A percentile compares a stretch with the other conserved stretches of the same genome.
Conservation (phyloP, 2,329 filamentous ascomycete genomes). For the Arthrobotrys conoides region DNA sequence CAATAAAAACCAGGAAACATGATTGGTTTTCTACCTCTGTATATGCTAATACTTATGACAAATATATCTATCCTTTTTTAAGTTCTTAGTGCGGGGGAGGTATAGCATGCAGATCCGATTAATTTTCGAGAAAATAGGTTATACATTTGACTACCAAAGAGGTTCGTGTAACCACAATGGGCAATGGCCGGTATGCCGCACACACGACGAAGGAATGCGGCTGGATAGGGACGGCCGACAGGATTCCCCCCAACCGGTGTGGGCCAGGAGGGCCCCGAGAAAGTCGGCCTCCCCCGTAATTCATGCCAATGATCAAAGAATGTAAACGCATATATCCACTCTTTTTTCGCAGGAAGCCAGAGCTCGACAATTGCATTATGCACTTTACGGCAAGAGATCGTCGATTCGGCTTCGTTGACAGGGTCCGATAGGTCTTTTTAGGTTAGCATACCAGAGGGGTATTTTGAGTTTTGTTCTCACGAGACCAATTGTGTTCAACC, state of each 20-base stretch:
- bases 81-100: not conserved
- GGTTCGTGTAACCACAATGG: slow-evolving; percentile 8
- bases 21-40: not conserved
- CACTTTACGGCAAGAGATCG: slow-evolving; percentile 14
- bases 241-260: not conserved
- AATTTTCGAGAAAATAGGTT: no score
- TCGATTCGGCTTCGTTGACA: not conserved
- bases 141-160: not conserved
- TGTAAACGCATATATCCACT: not conserved
- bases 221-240: slow-evolving; percentile 5
- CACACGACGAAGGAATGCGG: slow-evolving; percentile 3
- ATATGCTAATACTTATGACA: not conserved
- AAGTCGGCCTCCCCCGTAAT: slow-evolving; percentile 5
- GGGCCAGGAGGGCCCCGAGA: not conserved
- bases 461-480: not conserved
- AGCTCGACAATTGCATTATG: slow-evolving; percentile 4
- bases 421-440: not conserved
- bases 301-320: slow-evolving; percentile 1
- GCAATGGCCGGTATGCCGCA: slow-evolving; percentile 7
- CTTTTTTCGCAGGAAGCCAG: not conserved
- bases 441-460: slow-evolving; percentile 1
- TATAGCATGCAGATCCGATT: not conserved
- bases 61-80: not conserved
- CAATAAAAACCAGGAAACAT: not conserved
- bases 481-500: slow-evolving; percentile 1